A percentile compares a stretch with the other conserved stretches of the same genome.
Evolutionary conservation across 2,329 filamentous ascomycete genomes (phyloP).

Genomic region (Xylaria sp.): DNA sequence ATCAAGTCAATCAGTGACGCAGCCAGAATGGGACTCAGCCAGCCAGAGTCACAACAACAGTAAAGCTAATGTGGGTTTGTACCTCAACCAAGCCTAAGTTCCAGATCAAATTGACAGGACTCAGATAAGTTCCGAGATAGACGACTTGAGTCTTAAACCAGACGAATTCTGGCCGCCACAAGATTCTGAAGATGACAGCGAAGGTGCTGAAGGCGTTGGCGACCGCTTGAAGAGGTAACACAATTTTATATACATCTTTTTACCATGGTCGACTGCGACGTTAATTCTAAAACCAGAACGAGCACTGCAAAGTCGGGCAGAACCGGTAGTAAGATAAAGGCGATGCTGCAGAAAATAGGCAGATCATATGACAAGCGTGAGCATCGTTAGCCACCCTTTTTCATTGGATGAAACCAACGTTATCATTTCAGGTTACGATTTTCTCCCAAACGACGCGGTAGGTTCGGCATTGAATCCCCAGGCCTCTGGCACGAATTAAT

Average conservation of each 20-base stretch:
- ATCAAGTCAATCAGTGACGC: slow-evolving; percentile 16
- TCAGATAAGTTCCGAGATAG: slow-evolving; percentile 22
- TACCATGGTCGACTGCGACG: not conserved
- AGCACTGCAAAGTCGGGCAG: slow-evolving; percentile 11
- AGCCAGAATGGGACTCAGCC: slow-evolving; percentile 19
- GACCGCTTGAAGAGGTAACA: slow-evolving; percentile 23
- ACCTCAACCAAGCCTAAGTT: not conserved
- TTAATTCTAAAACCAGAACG: slow-evolving; percentile 12
- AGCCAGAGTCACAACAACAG: slow-evolving; percentile 16
- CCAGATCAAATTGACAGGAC: slow-evolving; percentile 12
- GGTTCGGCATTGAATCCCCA: not conserved
- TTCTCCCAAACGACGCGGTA: slow-evolving; percentile 34
- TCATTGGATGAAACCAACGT: slow-evolving; percentile 3
- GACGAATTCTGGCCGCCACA: slow-evolving; percentile 33
- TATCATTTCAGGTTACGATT: slow-evolving; percentile 22
- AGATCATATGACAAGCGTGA: slow-evolving; percentile 34
- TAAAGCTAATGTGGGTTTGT: slow-evolving; percentile 16
- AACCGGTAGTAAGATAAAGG: slow-evolving; percentile 26
- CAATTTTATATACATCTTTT: not conserved
- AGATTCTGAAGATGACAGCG: slow-evolving; percentile 35
- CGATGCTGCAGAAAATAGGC: slow-evolving; percentile 32
- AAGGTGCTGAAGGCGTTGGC: slow-evolving; percentile 1
- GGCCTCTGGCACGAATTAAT: not conserved
- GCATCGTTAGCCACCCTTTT: slow-evolving; percentile 1
- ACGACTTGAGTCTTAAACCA: slow-evolving; percentile 20